Base-by-base conservation (phyloP, 2,329 filamentous ascomycete species). In the Trichoderma simmonsii region DNA sequence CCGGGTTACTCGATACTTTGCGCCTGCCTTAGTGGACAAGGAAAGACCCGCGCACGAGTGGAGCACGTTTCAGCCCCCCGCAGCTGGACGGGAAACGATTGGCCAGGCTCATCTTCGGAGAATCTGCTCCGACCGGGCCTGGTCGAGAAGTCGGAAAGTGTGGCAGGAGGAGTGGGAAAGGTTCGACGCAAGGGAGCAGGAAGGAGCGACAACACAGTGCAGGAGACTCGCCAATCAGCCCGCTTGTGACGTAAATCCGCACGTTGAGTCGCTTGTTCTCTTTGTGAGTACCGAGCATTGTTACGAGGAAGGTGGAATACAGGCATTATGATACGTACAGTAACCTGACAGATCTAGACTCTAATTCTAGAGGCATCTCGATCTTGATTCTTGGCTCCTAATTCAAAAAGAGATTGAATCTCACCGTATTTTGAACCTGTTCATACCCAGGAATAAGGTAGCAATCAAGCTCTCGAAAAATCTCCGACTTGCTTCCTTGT, bases 21-120 rank as follows among this genome's bases (percentile, higher is more conserved):
- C 57, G 57, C 59, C n/a, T 62, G 59, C 59, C 32, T 36, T 62
- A 26, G 59, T 36, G 34, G 21, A 51, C 24, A 32, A 54, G 43
- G 62, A 43, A 65, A 68, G 48, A 59, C 51, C 34, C 54, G 36
- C 21, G 54, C 26, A 26, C 26, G 1, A 28, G 56, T 34, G 39
- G 67, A 3, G 14, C 39, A 3, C 6, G 57, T 70, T 54, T 70
- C 67, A 70, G 67, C 21, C 43, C 67, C 57, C 67, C 57, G 57
- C 59, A 61, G 6, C 43, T 28, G 0, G 11, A 4, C 6, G 0
- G 4, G 2, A 0, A 14, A 1, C 39, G 4, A 54, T 70, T 61
- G 67, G 67, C 0, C 0, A 34, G 57, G 21, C 4, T 6, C 6
- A 34, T 36, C n/a, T 15, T 70, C 57, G 67, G 67, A 62, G 32